A percentile compares a stretch with the other conserved stretches of the same genome.
Conservation (phyloP, 441 rosid species). For the Rhodomyrtus psidioides region DNA sequence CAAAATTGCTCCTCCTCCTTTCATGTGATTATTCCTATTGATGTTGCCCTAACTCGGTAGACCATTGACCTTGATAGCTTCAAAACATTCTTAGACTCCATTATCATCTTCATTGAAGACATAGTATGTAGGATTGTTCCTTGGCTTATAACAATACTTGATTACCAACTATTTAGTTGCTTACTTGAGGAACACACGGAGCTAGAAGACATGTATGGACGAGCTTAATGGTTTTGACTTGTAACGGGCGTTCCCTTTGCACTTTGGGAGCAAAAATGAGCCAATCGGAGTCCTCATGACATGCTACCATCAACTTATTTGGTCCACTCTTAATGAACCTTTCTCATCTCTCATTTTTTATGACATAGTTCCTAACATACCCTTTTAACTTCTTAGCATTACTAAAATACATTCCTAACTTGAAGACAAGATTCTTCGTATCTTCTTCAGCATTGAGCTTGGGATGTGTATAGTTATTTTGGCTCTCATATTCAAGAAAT, state of each 20-base stretch:
- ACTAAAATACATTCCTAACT: not conserved
- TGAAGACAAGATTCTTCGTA: not conserved
- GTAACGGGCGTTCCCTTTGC: accelerated
- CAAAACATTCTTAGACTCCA: not conserved
- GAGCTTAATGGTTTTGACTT: not conserved
- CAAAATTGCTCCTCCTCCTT: not conserved
- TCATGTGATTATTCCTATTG: not conserved
- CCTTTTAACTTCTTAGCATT: not conserved
- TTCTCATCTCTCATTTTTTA: not conserved
- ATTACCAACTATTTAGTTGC: not conserved
- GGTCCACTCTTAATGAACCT: not conserved
- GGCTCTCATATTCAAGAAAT: not conserved
- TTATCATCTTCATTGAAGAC: not conserved
- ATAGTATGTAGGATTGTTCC: not conserved
- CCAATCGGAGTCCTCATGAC: not conserved
- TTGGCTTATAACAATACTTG: not conserved
- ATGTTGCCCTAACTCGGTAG: not conserved
- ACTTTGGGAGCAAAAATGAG: not conserved
- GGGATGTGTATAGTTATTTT: not conserved
- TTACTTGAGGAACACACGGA: not conserved
- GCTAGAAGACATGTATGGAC: not conserved
- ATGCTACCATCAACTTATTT: not conserved
- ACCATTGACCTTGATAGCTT: not conserved
- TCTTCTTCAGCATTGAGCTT: not conserved
- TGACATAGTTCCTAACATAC: not conserved